Base-by-base conservation (phyloP, 805 yeast species). In the Candida glaebosa region DNA sequence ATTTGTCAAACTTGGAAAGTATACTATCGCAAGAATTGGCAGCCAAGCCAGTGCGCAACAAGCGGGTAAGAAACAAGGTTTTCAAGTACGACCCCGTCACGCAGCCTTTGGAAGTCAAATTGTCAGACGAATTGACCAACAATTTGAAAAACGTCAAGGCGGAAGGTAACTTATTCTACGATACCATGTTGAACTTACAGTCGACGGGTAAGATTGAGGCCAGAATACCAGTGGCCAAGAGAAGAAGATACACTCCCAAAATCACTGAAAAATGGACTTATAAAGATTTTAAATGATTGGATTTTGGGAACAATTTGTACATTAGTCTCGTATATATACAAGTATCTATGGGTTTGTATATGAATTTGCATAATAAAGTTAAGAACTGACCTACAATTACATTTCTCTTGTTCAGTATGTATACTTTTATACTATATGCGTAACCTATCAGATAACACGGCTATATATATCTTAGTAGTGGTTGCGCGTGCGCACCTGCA, bases 191-290 rank as follows among this genome's bases (percentile, higher is more conserved):
- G 60, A 78, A 77, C 46, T 60, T 91, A 48, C 98, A 93, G 67
- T 79, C 87, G 47, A 73, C 82, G 22, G 99, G 99, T 51, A 78
- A 83, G 57, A 73, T 93, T 42, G 99, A 91, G 63, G 73, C 96
- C 4, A 79, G 97, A 65, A 76, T 82, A 28, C 87, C 84, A 9
- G 80, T 78, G 43, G 73, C 72, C 50, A 79, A 78, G 60, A 78
- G 71, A 60, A 78, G 84, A 58, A 82, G 78, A 59, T 84, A 82
- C 56, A 73, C 80, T 51, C 83, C 76, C 44, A 87, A 84, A 71
- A 65, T 84, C 47, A 85, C 95, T 22, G 96, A 91, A 63, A 91
- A 90, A 67, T 88, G 95, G 95, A 77, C 90, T 25, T 87, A 85
- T 67, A 91, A 91, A 69, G 95, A 91, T 65, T 87, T 86, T 57